A percentile compares a stretch with the other conserved stretches of the same genome.
Conservation (phyloP, 2,329 filamentous ascomycete species). For the Thermothelomyces thermophilus region DNA sequence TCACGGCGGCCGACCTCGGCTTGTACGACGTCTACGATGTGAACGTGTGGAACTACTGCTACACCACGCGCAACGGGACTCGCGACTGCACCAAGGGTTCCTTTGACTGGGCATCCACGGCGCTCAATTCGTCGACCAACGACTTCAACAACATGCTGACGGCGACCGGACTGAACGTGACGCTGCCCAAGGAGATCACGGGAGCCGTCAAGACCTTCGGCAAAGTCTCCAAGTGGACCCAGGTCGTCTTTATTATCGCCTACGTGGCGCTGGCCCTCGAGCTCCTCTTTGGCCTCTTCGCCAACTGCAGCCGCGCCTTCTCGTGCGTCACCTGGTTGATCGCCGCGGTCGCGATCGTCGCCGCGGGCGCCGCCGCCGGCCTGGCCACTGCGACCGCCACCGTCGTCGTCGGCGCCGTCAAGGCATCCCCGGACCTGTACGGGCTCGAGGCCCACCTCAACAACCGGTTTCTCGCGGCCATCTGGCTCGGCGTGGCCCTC, state of each 20-base stretch:
- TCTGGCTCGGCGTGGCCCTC: slow-evolving; percentile 77
- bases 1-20: slow-evolving; percentile 52
- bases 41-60: slow-evolving; percentile 83
- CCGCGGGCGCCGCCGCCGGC: slow-evolving; percentile 56
- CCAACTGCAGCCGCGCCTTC: slow-evolving; percentile 74
- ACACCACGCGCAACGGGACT: slow-evolving; percentile 48
- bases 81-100: slow-evolving; percentile 63
- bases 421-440: slow-evolving; percentile 62
- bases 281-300: slow-evolving; percentile 71
- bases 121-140: slow-evolving; percentile 55
- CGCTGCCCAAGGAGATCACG: slow-evolving; percentile 61
- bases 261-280: slow-evolving; percentile 63
- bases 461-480: slow-evolving; percentile 59
- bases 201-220: slow-evolving; percentile 66
- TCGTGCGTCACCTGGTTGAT: slow-evolving; percentile 78
- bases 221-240: slow-evolving; percentile 72
- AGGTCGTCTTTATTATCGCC: slow-evolving; percentile 71
- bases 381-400: slow-evolving; percentile 70
- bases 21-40: slow-evolving; percentile 75
- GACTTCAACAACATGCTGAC: slow-evolving; percentile 48
- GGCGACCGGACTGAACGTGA: slow-evolving; percentile 46
- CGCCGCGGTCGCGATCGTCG: slow-evolving; percentile 52
- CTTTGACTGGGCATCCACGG: slow-evolving; percentile 70
- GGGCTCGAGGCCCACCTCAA: slow-evolving; percentile 63
- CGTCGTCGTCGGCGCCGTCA: slow-evolving; percentile 62